phyloP scores from a whole-genome alignment of 208 protist species.

The Leishmania arabica region DNA sequence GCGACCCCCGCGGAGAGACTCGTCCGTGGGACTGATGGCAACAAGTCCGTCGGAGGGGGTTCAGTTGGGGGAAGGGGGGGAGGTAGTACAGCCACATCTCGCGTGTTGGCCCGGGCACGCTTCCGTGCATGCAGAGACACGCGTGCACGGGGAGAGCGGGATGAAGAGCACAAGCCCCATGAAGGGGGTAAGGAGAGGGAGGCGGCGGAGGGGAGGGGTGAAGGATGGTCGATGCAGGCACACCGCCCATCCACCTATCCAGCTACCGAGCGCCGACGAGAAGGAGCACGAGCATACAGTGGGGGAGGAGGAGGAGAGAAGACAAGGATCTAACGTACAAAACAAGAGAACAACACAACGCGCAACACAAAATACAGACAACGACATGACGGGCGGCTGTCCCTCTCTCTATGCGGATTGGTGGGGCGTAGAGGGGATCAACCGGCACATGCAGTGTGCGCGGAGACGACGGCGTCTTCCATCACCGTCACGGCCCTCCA shows the following conservation, averaged over 20 bases:
- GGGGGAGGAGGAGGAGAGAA: not conserved
- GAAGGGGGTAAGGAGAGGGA: not conserved
- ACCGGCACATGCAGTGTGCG: not conserved
- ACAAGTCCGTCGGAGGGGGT: not conserved
- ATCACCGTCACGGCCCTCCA: not conserved
- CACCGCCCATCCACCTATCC: not conserved
- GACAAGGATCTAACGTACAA: conserved; percentile 8
- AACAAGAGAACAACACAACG: not conserved
- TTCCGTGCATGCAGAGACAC: not conserved
- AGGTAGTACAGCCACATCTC: not conserved
- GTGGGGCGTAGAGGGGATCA: not conserved
- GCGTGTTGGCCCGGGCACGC: not conserved
- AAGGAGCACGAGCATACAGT: not conserved
- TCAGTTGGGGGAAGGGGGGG: not conserved
- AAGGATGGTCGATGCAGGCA: not conserved
- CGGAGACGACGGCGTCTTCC: not conserved
- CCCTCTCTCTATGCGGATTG: not conserved
- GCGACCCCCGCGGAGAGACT: not conserved
- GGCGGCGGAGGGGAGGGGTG: not conserved
- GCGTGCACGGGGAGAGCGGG: not conserved
- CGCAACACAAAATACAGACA: not conserved
- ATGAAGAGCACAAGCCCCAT: not conserved
- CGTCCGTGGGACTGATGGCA: not conserved
- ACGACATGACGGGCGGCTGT: not conserved
- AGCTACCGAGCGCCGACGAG: not conserved